These are phyloP conservation scores for Ricinus communis DNA, from an alignment of 345 rosid species.

Conservation along the genomic window DNA sequence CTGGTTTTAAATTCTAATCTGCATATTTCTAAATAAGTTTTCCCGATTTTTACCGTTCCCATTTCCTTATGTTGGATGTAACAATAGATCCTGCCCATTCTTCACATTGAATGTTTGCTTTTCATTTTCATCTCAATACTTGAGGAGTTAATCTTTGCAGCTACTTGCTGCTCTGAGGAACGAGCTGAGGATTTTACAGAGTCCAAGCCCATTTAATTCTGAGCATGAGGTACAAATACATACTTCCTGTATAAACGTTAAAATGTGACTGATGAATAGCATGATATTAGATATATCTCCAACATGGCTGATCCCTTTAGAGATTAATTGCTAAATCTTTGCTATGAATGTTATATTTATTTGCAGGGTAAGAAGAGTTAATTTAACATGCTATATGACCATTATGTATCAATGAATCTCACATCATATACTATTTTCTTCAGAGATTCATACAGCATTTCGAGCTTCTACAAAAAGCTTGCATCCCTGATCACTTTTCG, in stretches of 20 bases:
- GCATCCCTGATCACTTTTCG: slow-evolving; percentile 71
- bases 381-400: background rate
- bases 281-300: background rate
- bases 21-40: slow-evolving; percentile 4
- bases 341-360: background rate
- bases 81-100: background rate
- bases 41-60: background rate
- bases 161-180: slow-evolving; percentile 89
- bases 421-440: slow-evolving; percentile 13
- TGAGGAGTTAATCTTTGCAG: slow-evolving; percentile 36
- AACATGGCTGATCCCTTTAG: background rate
- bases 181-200: slow-evolving; percentile 51
- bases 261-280: background rate
- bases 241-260: background rate
- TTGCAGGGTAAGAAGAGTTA: background rate
- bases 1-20: background rate
- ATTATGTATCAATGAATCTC: slow-evolving; percentile 3
- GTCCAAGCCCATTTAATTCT: slow-evolving; percentile 72
- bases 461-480: slow-evolving; percentile 89
- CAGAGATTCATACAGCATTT: slow-evolving; percentile 95
- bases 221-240: slow-evolving; percentile 64
- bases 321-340: background rate
- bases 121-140: slow-evolving; percentile 3
- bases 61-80: slow-evolving; percentile 2
- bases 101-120: slow-evolving; percentile 6